Conservation (phyloP, 2,329 filamentous ascomycete genomes). For the Colletotrichum incanum region DNA sequence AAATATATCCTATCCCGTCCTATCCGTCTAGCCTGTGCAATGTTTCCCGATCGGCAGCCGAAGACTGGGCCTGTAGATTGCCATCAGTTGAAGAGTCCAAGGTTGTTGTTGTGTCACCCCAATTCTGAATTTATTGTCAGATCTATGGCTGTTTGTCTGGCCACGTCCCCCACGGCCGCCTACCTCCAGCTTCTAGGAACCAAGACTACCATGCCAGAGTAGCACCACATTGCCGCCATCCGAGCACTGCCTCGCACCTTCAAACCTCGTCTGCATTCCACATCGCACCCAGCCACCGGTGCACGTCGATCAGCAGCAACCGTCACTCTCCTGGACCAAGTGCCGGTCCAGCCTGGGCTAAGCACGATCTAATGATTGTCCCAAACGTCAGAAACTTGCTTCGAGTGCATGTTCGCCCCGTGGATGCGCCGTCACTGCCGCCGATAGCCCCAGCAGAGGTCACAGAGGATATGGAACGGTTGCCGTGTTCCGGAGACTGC, state of each 20-base stretch:
- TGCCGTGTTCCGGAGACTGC: neutral
- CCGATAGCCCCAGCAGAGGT: neutral
- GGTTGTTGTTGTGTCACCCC: neutral
- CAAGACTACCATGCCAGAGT: neutral
- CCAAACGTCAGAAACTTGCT: neutral
- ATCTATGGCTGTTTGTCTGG: neutral
- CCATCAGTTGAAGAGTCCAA: neutral
- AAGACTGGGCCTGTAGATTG: neutral
- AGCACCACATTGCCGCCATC: neutral
- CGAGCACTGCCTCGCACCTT: neutral
- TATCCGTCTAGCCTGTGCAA: neutral
- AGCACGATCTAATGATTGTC: neutral
- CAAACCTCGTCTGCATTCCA: neutral
- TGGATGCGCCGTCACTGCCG: neutral
- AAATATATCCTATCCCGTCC: neutral
- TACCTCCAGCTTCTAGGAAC: neutral
- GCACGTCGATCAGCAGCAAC: neutral
- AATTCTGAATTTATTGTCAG: no score
- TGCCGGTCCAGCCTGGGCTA: neutral
- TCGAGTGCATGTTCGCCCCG: neutral
- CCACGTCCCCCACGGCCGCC: neutral
- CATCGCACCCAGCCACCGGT: neutral
- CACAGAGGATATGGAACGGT: no score
- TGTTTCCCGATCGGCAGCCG: neutral
- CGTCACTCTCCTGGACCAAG: neutral